Conservation (phyloP, 805 yeast genomes). For the Torulaspora quercuum region DNA sequence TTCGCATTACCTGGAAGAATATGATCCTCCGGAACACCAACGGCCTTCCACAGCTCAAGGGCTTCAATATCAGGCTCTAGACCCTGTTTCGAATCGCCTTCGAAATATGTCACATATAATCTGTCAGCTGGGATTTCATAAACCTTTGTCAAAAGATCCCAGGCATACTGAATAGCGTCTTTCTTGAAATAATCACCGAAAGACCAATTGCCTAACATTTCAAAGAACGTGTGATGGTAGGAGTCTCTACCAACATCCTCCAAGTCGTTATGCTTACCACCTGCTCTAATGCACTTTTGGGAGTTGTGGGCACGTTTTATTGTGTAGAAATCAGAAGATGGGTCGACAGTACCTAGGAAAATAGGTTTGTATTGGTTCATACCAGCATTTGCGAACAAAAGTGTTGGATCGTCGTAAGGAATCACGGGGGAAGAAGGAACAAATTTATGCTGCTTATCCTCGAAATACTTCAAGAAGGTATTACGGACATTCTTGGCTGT, state of each 20-base stretch:
- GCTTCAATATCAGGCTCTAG: conserved; percentile 94
- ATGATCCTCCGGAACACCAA: conserved; percentile 89
- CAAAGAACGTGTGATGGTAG: conserved; percentile 97
- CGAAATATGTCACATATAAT: conserved; percentile 93
- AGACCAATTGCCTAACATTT: conserved; percentile 99
- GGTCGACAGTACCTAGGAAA: conserved; percentile 95
- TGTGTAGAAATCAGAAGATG: conserved; percentile 78
- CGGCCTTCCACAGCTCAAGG: conserved; percentile 74
- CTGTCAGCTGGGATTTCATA: conserved; percentile 77
- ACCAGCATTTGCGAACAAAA: conserved; percentile 96
- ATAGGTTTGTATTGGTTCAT: conserved; percentile 99
- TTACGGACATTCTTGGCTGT: conserved; percentile 60
- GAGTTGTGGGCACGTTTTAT: conserved; percentile 91
- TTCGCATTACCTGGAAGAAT: conserved; percentile 85
- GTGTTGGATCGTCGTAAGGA: conserved; percentile 97
- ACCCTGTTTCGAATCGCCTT: conserved; percentile 81
- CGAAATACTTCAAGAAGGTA: conserved; percentile 82
- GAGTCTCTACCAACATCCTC: conserved; percentile 98
- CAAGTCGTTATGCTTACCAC: conserved; percentile 97
- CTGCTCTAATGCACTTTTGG: conserved; percentile 98
- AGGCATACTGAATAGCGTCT: conserved; percentile 83
- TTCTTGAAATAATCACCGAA: conserved; percentile 98
- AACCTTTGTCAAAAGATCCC: conserved; percentile 86
- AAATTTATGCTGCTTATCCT: conserved; percentile 64
- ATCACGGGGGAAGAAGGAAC: conserved; percentile 93